Percentiles rank a stretch among this genome's conserved stretches.
Evolutionary conservation across 2,329 filamentous ascomycete species (phyloP).

Genomic region (Blumeria hordei): DNA sequence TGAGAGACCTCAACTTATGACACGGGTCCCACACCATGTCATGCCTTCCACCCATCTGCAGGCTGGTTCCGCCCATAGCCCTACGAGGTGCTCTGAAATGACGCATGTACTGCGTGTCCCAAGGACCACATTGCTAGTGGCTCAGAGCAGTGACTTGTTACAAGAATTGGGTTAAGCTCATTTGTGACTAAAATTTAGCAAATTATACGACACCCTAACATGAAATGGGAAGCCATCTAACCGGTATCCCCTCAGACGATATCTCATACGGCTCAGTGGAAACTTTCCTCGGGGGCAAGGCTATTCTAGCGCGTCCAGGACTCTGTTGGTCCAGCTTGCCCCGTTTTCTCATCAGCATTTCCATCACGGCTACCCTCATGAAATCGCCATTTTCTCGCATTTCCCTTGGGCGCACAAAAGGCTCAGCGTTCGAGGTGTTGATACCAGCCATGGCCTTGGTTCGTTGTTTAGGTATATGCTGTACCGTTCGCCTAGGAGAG

Average conservation of each 20-base stretch:
- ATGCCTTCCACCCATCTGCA: no score
- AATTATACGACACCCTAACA: no score
- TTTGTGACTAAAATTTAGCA: no score
- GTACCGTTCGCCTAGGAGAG: slow-evolving; percentile 7
- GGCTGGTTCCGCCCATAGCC: no score
- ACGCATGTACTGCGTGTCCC: no score
- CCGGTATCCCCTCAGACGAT: slow-evolving; percentile 31
- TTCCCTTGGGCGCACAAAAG: slow-evolving; percentile 22
- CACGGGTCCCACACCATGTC: no score
- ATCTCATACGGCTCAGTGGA: slow-evolving; percentile 29
- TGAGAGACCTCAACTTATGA: no score
- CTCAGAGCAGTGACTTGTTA: no score
- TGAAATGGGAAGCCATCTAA: slow-evolving; percentile 27
- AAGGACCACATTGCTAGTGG: no score
- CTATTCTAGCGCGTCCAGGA: slow-evolving; percentile 42
- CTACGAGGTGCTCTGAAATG: no score
- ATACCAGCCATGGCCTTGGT: slow-evolving; percentile 14
- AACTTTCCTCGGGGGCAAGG: slow-evolving; percentile 38
- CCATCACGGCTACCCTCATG: slow-evolving; percentile 45
- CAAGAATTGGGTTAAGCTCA: no score
- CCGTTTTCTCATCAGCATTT: slow-evolving; percentile 43
- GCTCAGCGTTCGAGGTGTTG: slow-evolving; percentile 5
- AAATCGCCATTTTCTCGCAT: slow-evolving; percentile 48
- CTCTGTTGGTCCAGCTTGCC: slow-evolving; percentile 42
- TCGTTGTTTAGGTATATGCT: slow-evolving; percentile 14